Conservation (phyloP, 257 asterid genomes). For the Knoxia roxburghii region DNA sequence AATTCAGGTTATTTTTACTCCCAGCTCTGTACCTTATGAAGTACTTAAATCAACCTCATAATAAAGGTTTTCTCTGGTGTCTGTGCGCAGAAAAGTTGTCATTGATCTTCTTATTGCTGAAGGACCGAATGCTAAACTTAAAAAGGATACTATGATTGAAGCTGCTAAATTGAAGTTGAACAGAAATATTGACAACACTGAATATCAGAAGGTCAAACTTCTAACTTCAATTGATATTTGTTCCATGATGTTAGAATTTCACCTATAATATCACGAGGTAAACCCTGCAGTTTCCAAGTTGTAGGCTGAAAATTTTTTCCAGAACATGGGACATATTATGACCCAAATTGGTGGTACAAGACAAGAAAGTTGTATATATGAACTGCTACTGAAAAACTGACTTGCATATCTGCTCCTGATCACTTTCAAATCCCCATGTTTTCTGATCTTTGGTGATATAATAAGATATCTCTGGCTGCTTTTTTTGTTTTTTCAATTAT, state of each 20-base stretch:
- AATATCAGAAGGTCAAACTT: conserved; percentile 59
- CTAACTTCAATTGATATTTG: background rate
- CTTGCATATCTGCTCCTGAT: background rate
- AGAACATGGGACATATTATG: background rate
- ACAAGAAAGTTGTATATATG: background rate
- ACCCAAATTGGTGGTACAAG: background rate
- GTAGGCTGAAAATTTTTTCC: background rate
- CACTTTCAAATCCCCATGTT: too few relatives aligned
- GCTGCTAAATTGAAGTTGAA: conserved; percentile 59
- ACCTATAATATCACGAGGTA: background rate
- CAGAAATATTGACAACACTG: conserved; percentile 37
- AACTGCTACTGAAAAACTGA: background rate
- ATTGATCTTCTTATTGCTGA: conserved; percentile 58
- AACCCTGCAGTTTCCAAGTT: too few relatives aligned
- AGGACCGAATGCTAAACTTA: conserved; percentile 79
- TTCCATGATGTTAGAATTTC: background rate
- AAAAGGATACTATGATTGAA: conserved; percentile 53
- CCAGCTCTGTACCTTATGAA: conserved; percentile 2
- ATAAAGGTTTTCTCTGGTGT: background rate
- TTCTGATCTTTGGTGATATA: background rate
- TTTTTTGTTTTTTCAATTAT: background rate
- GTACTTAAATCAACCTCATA: background rate
- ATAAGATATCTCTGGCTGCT: background rate
- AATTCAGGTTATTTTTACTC: conserved; percentile 46
- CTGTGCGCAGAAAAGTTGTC: conserved; percentile 54